These are phyloP conservation scores for Ogataea minuta DNA, from an alignment of 805 yeast species.

Conservation along the genomic window DNA sequence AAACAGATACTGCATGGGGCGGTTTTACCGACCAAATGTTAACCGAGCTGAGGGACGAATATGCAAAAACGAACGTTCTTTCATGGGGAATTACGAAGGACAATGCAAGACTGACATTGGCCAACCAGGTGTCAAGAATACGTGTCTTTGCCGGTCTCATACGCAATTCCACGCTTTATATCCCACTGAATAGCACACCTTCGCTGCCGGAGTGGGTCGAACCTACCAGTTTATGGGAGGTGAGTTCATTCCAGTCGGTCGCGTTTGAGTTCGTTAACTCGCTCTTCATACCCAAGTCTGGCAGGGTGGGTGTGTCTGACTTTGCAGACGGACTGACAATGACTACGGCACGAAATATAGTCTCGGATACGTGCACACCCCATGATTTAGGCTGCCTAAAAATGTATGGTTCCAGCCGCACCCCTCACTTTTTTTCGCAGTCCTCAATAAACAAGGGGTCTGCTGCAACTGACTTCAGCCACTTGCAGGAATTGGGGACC, in stretches of 20 bases:
- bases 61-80: constrained; percentile 45
- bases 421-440: constrained; percentile 29
- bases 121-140: constrained; percentile 39
- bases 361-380: constrained; percentile 16
- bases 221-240: constrained; percentile 42
- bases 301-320: constrained; percentile 39
- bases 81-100: constrained; percentile 42
- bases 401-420: constrained; percentile 3
- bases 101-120: constrained; percentile 6
- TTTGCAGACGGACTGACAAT: constrained; percentile 43
- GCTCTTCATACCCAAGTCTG: constrained; percentile 37
- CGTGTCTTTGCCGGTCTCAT: constrained; percentile 45
- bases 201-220: constrained; percentile 25
- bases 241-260: constrained; percentile 37
- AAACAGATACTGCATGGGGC: constrained; percentile 81
- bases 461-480: background rate
- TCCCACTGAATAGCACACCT: constrained; percentile 47
- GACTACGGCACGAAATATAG: constrained; percentile 37
- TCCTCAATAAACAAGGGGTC: constrained; percentile 19
- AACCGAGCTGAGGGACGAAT: constrained; percentile 65
- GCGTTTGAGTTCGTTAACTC: constrained; percentile 46
- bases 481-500: constrained; percentile 8
- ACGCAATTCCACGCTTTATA: constrained; percentile 48
- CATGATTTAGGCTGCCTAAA: constrained; percentile 1
- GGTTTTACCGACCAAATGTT: constrained; percentile 61